These are phyloP conservation scores for Inonotus obliquus DNA, from an alignment of 1,284 basidiomycete genomes.

Conservation along the genomic window DNA sequence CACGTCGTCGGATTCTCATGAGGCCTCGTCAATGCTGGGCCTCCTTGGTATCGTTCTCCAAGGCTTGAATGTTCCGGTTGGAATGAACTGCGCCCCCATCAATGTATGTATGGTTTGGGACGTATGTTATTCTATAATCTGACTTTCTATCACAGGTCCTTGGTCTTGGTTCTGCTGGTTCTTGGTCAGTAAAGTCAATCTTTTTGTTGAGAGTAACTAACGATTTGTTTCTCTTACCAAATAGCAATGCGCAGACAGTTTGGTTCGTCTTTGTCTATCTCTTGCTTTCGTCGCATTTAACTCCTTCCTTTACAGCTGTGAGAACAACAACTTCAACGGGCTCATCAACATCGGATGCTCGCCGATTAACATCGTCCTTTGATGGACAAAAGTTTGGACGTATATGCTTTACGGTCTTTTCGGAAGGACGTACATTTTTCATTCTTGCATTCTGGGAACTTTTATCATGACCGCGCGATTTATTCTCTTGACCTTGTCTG, in stretches of 20 bases:
- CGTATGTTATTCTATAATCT: background rate
- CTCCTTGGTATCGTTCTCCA: slow-evolving; percentile 15
- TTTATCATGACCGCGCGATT: background rate
- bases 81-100: slow-evolving; percentile 13
- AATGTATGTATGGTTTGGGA: background rate
- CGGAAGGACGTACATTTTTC: too few relatives aligned
- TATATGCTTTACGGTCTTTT: too few relatives aligned
- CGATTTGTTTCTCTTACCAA: background rate
- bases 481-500: background rate
- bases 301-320: slow-evolving; percentile 11
- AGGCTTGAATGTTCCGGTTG: slow-evolving; percentile 12
- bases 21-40: slow-evolving; percentile 6
- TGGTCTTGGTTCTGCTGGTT: background rate
- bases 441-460: too few relatives aligned
- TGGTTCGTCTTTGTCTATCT: slow-evolving; percentile 9
- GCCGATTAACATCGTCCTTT: slow-evolving; percentile 17
- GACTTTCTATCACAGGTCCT: slow-evolving; percentile 2
- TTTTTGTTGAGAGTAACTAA: background rate
- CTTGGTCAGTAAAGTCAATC: slow-evolving; percentile 7
- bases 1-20: slow-evolving; percentile 19
- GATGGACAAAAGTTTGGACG: too few relatives aligned
- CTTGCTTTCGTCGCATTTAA: background rate
- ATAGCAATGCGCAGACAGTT: slow-evolving; percentile 16
- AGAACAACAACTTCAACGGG: slow-evolving; percentile 21
- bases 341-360: slow-evolving; percentile 21